Base-by-base conservation (phyloP, 1,284 basidiomycete species). In the Fistulinella cinereoalba region DNA sequence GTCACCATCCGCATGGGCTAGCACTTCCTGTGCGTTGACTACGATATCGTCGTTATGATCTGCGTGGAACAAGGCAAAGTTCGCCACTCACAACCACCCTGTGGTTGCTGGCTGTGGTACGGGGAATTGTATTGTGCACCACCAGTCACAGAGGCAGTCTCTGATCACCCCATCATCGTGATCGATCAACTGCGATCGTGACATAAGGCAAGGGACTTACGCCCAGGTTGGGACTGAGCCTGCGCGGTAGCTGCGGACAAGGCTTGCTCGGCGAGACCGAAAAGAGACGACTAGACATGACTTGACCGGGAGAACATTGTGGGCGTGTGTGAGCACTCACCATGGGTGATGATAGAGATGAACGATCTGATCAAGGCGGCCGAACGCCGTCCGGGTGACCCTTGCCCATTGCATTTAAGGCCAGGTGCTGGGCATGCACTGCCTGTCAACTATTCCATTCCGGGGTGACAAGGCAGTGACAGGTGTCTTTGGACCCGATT, bases 241-340 rank as follows among this genome's bases (percentile, higher is more conserved):
- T 19, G 18, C 10, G 11, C 33, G 6, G 15, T 16, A 34, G 33
- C 82, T 3, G 33, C 13, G 29, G 52, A 50, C 38, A 65, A 21
- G 13, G 33, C 80, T 62, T 87, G 61, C 67, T 87, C 83, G 12
- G 84, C 86, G 54, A 89, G 61, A 53, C 77, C 79, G 31, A 87
- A 72, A 52, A 88, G 76, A 47, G 60, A 72, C 47, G 87, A 83
- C 86, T 85, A 37, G 41, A 21, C 3, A 25, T 28, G 22, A 11
- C 28, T 64, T 33, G 48, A 37, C n/a, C 1, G 21, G 32, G 25
- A 13, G 15, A 4, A 39, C 9, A 8, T 33, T 21, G 22, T 3
- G 16, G 12, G 22, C 0, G 29, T 21, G 7, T 3, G 29, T 11
- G 18, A 19, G 5, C 31, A 16, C 31, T 32, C 31, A 32, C 31